phyloP scores from a whole-genome alignment of 257 asterid genomes.

The Penstemon davidsonii region DNA sequence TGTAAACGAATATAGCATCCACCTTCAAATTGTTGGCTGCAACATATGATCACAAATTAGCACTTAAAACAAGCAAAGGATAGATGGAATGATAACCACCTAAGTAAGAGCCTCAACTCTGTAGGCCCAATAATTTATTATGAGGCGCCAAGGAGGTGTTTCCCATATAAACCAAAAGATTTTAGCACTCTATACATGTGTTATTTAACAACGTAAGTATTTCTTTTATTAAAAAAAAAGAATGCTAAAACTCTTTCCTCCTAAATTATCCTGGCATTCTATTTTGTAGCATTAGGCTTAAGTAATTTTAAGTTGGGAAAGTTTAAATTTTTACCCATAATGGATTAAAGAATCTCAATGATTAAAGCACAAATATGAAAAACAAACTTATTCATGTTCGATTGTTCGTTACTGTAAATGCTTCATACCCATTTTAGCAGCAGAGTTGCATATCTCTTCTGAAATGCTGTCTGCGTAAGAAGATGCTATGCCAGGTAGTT shows the following conservation, averaged over 20 bases:
- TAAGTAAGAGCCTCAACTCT: background rate
- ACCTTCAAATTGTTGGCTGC: constrained; percentile 90
- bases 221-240: too few relatives aligned
- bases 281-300: background rate
- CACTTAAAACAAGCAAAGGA: constrained; percentile 16
- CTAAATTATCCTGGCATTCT: too few relatives aligned
- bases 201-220: background rate
- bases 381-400: background rate
- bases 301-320: background rate
- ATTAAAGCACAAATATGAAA: background rate
- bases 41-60: constrained; percentile 27
- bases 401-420: background rate
- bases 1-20: constrained; percentile 94
- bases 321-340: too few relatives aligned
- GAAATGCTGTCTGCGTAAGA: constrained; percentile 81
- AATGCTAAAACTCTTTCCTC: too few relatives aligned
- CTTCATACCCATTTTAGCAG: constrained; percentile 96
- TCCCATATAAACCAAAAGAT: background rate
- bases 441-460: constrained; percentile 95
- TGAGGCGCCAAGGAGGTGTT: background rate
- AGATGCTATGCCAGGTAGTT: constrained; percentile 79
- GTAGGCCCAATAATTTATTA: constrained; percentile 2
- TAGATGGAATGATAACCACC: background rate
- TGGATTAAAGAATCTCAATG: too few relatives aligned
- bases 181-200: background rate